Base-by-base conservation (phyloP, 2,329 filamentous ascomycete species). In the Coniochaeta sp. region DNA sequence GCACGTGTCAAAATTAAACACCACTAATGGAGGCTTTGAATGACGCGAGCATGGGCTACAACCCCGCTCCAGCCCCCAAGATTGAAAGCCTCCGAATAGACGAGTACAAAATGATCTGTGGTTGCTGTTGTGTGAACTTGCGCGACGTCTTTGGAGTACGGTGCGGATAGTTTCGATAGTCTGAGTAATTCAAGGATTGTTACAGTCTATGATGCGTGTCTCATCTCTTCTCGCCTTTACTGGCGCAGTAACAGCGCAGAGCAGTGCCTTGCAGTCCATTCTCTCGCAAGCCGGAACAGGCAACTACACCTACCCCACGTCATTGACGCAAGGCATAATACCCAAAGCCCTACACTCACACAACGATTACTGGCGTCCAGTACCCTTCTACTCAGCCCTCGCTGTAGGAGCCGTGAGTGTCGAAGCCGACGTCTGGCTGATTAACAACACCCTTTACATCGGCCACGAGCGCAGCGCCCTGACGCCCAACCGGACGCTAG, bases 351-450 rank as follows among this genome's bases (percentile, higher is more conserved):
- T 85, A 63, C 86, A 89, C 69, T 87, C 83, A 1, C 87, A 89
- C 68, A 89, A 89, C 64, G 87, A 90, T 70, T 90, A 89, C 71
- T 88, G 84, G 84, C 80, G 85, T 34, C 76, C 76, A n/a, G 76
- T 81, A 0, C 86, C 88, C 0, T 76, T 91, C 6, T 86, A 82
- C 64, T 84, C 84, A 24, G 88, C 87, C 31, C 71, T 87, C 1
- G 71, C 74, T 12, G 78, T 79, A 3, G 83, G 85, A 17, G 88
- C 84, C 64, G 81, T 83, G 16, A 81, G 85, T 19, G 77, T 89
- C 11, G 88, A 90, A 72, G 87, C 86, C 5, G 88, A 91, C 67
- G 81, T 90, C 24, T 90, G 85, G 84, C 74, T 83, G 1, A 79
- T 80, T 59, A 77, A 80, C 59, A 58, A 63, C 11, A 67, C 82